A percentile compares a stretch with the other conserved stretches of the same genome.
These are phyloP conservation scores for Tremella mesenterica DNA, from an alignment of 768 basidiomycete genomes.

Conservation along the genomic window DNA sequence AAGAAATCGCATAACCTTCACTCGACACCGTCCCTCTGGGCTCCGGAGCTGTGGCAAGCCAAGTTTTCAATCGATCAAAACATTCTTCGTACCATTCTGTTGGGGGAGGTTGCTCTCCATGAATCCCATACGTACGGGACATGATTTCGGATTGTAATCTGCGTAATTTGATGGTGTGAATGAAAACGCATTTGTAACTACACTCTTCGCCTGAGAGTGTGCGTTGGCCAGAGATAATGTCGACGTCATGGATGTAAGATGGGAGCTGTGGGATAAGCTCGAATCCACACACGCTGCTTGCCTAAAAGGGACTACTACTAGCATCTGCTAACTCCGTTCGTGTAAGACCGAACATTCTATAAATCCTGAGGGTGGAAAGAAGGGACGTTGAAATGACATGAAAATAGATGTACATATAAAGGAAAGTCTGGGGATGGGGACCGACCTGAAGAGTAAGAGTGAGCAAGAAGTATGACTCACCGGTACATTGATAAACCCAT, in stretches of 20 bases:
- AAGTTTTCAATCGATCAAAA: constrained; percentile 40
- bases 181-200: constrained; percentile 40
- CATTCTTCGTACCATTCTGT: constrained; percentile 42
- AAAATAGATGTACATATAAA: no score
- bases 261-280: constrained; percentile 20
- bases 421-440: no score
- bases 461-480: constrained; percentile 17
- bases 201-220: constrained; percentile 28
- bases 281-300: no score
- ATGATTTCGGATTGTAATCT: constrained; percentile 45
- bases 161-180: constrained; percentile 40
- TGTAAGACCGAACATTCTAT: no score
- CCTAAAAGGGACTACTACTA: no score
- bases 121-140: constrained; percentile 38
- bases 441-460: neutral
- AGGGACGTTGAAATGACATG: no score
- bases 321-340: no score
- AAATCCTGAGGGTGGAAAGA: no score
- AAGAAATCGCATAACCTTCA: constrained; percentile 44
- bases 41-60: constrained; percentile 43
- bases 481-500: constrained; percentile 44
- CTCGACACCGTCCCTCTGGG: constrained; percentile 41
- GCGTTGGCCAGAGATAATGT: constrained; percentile 30
- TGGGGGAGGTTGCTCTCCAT: constrained; percentile 12
- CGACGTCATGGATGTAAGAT: constrained; percentile 37